phyloP scores from a whole-genome alignment of 768 basidiomycete genomes.

The Boletus rubroflammeus region DNA sequence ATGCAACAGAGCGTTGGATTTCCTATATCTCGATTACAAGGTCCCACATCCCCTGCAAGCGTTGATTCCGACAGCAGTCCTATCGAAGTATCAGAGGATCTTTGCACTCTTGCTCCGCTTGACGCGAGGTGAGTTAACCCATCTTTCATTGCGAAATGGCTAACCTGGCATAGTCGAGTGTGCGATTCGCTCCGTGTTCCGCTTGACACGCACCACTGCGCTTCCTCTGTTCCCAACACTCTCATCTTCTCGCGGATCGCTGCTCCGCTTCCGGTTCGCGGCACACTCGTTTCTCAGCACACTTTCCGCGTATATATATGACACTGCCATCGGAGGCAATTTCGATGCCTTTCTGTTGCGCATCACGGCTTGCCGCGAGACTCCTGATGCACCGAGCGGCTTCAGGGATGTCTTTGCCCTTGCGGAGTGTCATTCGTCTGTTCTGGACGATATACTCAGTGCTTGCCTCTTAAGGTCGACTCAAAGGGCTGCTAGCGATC shows the following conservation, averaged over 20 bases:
- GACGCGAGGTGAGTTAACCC: slow-evolving; percentile 56
- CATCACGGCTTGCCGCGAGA: slow-evolving; percentile 28
- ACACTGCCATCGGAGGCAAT: slow-evolving; percentile 76
- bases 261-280: slow-evolving; percentile 71
- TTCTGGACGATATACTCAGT: slow-evolving; percentile 72
- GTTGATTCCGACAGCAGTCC: slow-evolving; percentile 63
- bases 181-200: slow-evolving; percentile 60
- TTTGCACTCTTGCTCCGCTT: slow-evolving; percentile 79
- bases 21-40: slow-evolving; percentile 86
- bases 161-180: slow-evolving; percentile 51
- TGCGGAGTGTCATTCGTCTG: slow-evolving; percentile 57
- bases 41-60: slow-evolving; percentile 76
- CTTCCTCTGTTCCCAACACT: slow-evolving; percentile 59
- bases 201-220: slow-evolving; percentile 47
- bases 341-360: slow-evolving; percentile 64
- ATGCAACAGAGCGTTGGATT: slow-evolving; percentile 70
- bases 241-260: slow-evolving; percentile 45
- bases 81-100: slow-evolving; percentile 84
- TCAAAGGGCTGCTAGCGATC: slow-evolving; percentile 62
- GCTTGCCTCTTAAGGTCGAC: slow-evolving; percentile 70
- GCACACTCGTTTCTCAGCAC: slow-evolving; percentile 65
- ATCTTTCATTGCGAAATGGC: neutral
- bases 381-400: slow-evolving; percentile 13
- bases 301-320: slow-evolving; percentile 71
- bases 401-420: slow-evolving; percentile 77